Evolutionary conservation across 1,139 yeast species (phyloP), one percentile per base, ranked within the genome.

Genomic region (Sporopachydermia cereana): DNA sequence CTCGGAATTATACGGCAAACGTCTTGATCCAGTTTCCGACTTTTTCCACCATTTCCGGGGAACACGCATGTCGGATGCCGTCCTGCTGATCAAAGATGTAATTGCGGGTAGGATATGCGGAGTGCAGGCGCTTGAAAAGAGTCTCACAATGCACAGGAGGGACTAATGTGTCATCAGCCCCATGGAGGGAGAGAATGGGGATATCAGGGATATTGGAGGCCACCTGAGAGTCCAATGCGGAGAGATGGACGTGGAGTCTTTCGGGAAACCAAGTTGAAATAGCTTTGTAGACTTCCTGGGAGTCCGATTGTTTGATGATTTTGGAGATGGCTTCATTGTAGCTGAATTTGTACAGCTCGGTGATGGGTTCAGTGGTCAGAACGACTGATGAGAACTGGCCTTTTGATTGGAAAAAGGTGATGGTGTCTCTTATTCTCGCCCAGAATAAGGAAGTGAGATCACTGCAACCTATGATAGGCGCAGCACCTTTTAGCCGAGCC

Each of bases 381-480:
- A 12, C 22, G 12, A n/a, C 39, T 7, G 20, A 12, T 34, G 39
- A 9, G 22, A 34, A 34, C 22, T 34, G 12, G 20, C 39, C 39
- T 7, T n/a, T 5, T 7, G 18, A 7, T n/a, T 34, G 39, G 20
- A 34, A 34, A 16, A 7, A n/a, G 20, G 5, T 34, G 5, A 34
- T n/a, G 20, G 39, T 42, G 2, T 57, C 52, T 36, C 57, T 54
- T 47, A 70, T 55, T 46, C 79, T 56, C 50, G 67, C 69, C 47
- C 71, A 47, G 52, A 73, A 57, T 47, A 73, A 58, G 2, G 74
- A 60, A 3, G 73, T 56, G 49, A 73, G 56, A 46, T 73, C 76
- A 42, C 64, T 59, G 45, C 68, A 63, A 1, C 77, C 79, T 44
- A 74, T 62, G 22, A 73, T 67, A 1, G 79, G 78, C 42, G 68